These are phyloP conservation scores for Rheum nobile DNA, from an alignment of 148 eudicot genomes.

Conservation along the genomic window DNA sequence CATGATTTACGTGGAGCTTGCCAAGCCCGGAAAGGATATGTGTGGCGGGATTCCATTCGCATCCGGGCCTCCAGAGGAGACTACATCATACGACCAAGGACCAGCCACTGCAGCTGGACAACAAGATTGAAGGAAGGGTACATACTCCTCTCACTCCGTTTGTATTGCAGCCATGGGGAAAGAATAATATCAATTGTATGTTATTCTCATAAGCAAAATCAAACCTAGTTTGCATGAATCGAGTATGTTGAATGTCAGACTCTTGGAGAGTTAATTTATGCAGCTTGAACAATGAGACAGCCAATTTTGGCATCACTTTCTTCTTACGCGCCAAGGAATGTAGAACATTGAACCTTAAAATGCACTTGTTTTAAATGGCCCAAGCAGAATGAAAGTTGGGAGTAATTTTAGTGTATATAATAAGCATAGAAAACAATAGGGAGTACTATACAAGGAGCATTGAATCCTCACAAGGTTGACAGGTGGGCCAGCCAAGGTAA, in stretches of 20 bases:
- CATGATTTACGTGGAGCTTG: constrained; percentile 30
- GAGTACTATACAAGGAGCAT: background rate
- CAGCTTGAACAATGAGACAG: background rate
- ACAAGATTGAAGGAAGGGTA: background rate
- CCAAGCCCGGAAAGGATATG: constrained; percentile 23
- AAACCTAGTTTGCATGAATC: too few relatives aligned
- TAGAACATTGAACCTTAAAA: too few relatives aligned
- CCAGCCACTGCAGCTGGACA: background rate
- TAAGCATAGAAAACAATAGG: background rate
- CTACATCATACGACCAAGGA: background rate
- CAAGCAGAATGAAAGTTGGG: too few relatives aligned
- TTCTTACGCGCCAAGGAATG: too few relatives aligned
- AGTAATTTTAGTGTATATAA: background rate
- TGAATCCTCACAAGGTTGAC: background rate
- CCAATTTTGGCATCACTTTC: background rate
- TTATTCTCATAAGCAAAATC: too few relatives aligned
- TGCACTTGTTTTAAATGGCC: too few relatives aligned
- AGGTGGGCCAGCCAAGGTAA: constrained; percentile 66
- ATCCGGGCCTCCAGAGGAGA: background rate
- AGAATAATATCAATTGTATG: background rate
- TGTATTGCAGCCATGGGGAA: background rate
- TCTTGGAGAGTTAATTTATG: too few relatives aligned
- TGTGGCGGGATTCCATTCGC: constrained; percentile 17
- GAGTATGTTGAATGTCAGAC: too few relatives aligned
- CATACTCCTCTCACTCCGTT: background rate